Evolutionary conservation across 192 early-diverging fungal species (phyloP).

Genomic region (Coemansia sp.): DNA sequence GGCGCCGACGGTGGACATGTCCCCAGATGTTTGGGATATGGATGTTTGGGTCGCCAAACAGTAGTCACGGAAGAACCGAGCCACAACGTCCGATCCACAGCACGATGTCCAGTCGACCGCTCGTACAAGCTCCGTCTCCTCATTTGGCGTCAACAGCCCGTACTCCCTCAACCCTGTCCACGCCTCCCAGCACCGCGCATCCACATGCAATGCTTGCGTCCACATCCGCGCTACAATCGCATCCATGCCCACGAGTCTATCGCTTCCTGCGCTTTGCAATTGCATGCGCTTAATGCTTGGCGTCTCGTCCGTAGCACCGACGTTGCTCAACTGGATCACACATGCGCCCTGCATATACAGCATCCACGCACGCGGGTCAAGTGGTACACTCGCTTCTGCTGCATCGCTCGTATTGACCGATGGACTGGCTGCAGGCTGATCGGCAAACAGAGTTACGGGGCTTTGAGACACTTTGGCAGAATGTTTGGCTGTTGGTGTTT

Average conservation of each 20-base stretch:
- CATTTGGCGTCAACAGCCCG: constrained; percentile 38
- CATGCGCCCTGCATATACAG: constrained; percentile 56
- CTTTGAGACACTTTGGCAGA: neutral
- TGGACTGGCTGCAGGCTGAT: neutral
- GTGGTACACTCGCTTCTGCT: neutral
- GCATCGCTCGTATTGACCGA: neutral
- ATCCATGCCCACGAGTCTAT: constrained; percentile 28
- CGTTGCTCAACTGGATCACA: constrained; percentile 44
- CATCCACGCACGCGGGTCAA: constrained; percentile 39
- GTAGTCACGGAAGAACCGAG: constrained; percentile 39
- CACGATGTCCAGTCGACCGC: constrained; percentile 32
- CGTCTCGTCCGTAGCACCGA: constrained; percentile 37
- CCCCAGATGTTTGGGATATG: constrained; percentile 15
- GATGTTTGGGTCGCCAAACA: constrained; percentile 42
- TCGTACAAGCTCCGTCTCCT: constrained; percentile 28
- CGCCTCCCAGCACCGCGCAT: constrained; percentile 56
- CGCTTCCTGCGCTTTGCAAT: constrained; percentile 8
- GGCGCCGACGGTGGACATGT: neutral
- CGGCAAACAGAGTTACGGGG: neutral
- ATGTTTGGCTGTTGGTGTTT: constrained; percentile 4
- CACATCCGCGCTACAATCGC: constrained; percentile 34
- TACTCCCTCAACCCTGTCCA: constrained; percentile 51
- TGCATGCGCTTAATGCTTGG: constrained; percentile 39
- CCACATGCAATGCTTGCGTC: constrained; percentile 25
- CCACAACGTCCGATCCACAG: constrained; percentile 30